Evolutionary conservation across 345 rosid genomes (phyloP).

Genomic region (Anastatica hierochuntica): DNA sequence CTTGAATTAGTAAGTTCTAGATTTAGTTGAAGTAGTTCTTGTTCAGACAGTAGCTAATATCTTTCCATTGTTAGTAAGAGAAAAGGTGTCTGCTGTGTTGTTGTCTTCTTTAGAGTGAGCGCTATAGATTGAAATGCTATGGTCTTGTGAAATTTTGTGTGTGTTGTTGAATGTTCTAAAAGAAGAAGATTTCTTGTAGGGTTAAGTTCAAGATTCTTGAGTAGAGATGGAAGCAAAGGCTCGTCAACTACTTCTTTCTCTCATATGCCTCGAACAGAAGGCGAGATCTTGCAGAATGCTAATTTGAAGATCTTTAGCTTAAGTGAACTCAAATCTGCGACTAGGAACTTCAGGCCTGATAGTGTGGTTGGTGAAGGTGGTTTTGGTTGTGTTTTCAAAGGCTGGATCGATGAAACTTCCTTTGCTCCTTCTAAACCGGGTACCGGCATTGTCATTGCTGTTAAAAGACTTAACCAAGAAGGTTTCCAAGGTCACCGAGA

Average conservation of each 20-base stretch:
- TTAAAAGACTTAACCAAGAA: conserved; percentile 82
- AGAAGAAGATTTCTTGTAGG: conserved; percentile 37
- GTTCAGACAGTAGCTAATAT: not conserved
- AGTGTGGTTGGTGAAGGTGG: conserved; percentile 96
- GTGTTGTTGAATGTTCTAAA: not conserved
- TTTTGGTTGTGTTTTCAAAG: conserved; percentile 96
- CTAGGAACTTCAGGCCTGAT: conserved; percentile 83
- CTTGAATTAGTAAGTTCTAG: too few relatives aligned
- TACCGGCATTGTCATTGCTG: conserved; percentile 73
- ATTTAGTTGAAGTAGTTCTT: too few relatives aligned
- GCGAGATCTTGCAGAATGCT: conserved; percentile 72
- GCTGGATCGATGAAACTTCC: conserved; percentile 82
- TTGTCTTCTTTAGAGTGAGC: not conserved
- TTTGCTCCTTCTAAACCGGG: conserved; percentile 67
- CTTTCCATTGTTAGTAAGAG: conserved; percentile 16
- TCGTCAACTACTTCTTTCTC: conserved; percentile 55
- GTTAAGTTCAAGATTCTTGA: conserved; percentile 44
- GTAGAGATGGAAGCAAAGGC: conserved; percentile 50
- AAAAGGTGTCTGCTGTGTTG: not conserved
- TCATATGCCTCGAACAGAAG: conserved; percentile 72
- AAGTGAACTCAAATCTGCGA: conserved; percentile 56
- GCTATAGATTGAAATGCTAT: too few relatives aligned
- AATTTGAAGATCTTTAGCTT: conserved; percentile 61
- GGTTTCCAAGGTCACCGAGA: conserved; percentile 87
- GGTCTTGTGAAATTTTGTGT: too few relatives aligned